Evolutionary conservation across 768 basidiomycete genomes (phyloP), one percentile per base, ranked within the genome.

Genomic region (Termitomyces sp.): DNA sequence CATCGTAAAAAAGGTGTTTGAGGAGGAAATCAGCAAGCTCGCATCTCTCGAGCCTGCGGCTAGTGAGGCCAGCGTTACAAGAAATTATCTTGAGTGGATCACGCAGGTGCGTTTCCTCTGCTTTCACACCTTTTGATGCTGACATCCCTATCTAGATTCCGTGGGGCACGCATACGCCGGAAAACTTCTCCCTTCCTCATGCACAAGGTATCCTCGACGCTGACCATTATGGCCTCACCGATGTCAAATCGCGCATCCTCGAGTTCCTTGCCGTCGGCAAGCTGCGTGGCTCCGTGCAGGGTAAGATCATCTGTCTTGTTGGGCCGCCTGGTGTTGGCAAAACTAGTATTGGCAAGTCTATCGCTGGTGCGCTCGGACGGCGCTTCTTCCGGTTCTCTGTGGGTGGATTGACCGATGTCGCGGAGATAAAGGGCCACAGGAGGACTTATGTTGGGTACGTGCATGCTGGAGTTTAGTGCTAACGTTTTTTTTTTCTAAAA

Each of bases 271-370:
- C 94, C 1, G 94, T 97, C 0, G 94, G 94, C 19, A 96, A 95
- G 68, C 81, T 96, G 0, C 84, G 94, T 15, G 97, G 97, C 8
- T 93, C 89, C 0, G 93, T 98, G 0, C 76, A 98, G 65, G 97
- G 96, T 62, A 99, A 99, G 77, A 99, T 99, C 63, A 87, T 98
- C 41, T 96, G 94, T 64, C 82, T 99, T 22, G 92, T 89, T 38
- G 97, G 97, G 15, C 97, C 97, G 10, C 97, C 96, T 3, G 96
- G 96, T 66, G 97, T 99, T 4, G 96, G 96, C 40, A 98, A 98
- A 76, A 98, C 96, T 4, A 88, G 85, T 54, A 97, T 98, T 42
- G 96, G 95, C 46, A 95, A 95, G 76, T 90, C 87, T 2, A 97
- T 99, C 49, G 88, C 97, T 0, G 81, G 93, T 15, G 95, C 96